Evolutionary conservation across 2,329 filamentous ascomycete genomes (phyloP), one percentile per base, ranked within the genome.

Genomic region (Sclerotiophoma versabilis): DNA sequence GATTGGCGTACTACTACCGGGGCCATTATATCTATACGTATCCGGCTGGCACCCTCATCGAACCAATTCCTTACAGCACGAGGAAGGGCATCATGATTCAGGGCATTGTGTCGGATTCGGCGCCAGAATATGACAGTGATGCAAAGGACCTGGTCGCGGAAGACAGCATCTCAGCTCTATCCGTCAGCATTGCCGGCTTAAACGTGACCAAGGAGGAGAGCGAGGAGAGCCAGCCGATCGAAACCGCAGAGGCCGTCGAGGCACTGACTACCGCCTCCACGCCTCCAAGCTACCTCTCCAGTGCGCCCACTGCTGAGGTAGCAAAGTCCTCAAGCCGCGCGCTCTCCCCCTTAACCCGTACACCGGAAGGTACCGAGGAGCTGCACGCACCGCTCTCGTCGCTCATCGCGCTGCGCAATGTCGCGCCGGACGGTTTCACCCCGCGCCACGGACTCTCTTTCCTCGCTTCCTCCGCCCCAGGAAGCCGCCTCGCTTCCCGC

Each of bases 1-100:
- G 66, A 1, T 47, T 72, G 10, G 68, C 68, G 2, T 73, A 72
- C 51, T 66, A 61, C 42, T 70, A 68, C 45, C 68, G 71, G 9
- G 70, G 71, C 2, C 69, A 72, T 39, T 65, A 64, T 39, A 25
- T 73, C 11, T 73, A 72, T 41, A 57, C 59, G 1, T 57, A 20
- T 10, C 58, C 55, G 0, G 42, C 30, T 0, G 51, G 58, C 4
- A 64, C 57, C 12, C 59, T 69, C 0, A 54, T 72, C 19, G 59
- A 68, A 36, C 68, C 66, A 0, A 26, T 65, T 2, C 54, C 58
- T 0, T 71, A 58, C 39, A 45, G 62, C 0, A 69, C 58, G 1
- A 60, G 62, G n/a, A 58, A 57, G 6, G 62, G 63, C 0, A 57
- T 66, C n/a, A 55, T 43, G 5, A 37, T 70, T 4, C 46, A 57